Evolutionary conservation across 352 stramenopile genomes (phyloP).

Genomic region (Aphanomyces astaci): DNA sequence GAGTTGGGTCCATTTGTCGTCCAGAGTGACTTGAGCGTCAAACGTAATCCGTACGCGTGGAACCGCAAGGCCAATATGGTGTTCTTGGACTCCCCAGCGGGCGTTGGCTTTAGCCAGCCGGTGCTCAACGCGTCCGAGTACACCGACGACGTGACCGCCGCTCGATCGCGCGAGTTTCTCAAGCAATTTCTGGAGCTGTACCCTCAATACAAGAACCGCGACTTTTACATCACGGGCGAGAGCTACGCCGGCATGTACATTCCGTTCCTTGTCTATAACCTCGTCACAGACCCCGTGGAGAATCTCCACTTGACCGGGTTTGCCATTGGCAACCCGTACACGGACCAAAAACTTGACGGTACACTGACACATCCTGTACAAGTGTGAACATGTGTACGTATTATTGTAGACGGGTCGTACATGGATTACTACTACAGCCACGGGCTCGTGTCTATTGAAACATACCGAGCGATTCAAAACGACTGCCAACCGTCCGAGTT

Average conservation of each 20-base stretch:
- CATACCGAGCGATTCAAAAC: constrained; percentile 45
- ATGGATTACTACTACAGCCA: constrained; percentile 77
- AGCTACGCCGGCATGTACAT: too few relatives aligned
- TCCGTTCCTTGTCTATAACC: constrained; percentile 43
- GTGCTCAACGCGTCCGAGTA: constrained; percentile 48
- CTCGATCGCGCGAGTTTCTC: too few relatives aligned
- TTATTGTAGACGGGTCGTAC: constrained; percentile 33
- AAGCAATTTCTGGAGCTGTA: too few relatives aligned
- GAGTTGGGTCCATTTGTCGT: too few relatives aligned
- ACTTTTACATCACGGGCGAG: too few relatives aligned
- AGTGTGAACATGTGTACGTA: constrained; percentile 36
- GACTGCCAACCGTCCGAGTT: constrained; percentile 37
- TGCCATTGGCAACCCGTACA: constrained; percentile 67
- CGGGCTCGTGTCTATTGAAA: constrained; percentile 58
- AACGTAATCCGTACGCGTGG: too few relatives aligned
- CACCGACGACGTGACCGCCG: too few relatives aligned
- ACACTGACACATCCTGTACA: constrained; percentile 43
- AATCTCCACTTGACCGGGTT: constrained; percentile 82
- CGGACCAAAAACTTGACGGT: constrained; percentile 36
- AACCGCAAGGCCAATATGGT: too few relatives aligned
- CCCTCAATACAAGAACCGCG: too few relatives aligned
- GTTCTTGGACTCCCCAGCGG: too few relatives aligned
- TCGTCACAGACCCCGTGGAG: constrained; percentile 39
- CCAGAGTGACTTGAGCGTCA: too few relatives aligned
- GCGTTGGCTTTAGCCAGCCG: constrained; percentile 71